Evolutionary conservation across 768 basidiomycete genomes (phyloP), one percentile per base, ranked within the genome.

Genomic region (Mycena alexandri): DNA sequence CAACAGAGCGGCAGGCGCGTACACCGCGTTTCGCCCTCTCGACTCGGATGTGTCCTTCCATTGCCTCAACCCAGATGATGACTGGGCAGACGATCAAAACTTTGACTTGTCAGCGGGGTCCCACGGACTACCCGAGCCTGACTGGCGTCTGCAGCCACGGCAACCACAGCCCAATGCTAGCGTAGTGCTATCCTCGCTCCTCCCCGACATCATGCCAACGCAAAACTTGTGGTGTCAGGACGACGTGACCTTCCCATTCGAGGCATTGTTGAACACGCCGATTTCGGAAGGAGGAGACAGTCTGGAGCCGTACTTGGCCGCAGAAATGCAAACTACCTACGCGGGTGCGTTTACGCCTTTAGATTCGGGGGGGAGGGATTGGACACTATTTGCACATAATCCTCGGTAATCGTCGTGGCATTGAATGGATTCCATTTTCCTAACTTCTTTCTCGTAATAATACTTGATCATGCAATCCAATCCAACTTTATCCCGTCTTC

Each of bases 1-100:
- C 2, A 67, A 67, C 48, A 61, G 33, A 34, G 66, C 66, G 0
- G 10, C 24, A 2, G 13, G 17, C 3, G 58, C 41, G 10, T 59
- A 58, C 56, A 9, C 29, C n/a, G 44, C 58, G 21, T n/a, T 38
- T 21, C 53, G 25, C 5, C 25, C 51, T 14, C 51, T 52, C 33
- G 33, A 25, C 8, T 10, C 19, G 21, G 3, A 42, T 9, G 24
- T 34, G 22, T 7, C 21, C n/a, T 21, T 25, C 22, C 24, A 16
- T 19, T 25, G 22, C 57, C 19, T 12, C 17, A 29, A 17, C 5
- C 14, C 12, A n/a, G 8, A 19, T 13, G n/a, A n/a, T n/a, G n/a
- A n/a, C n/a, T n/a, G n/a, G n/a, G n/a, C n/a, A n/a, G n/a, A n/a
- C n/a, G n/a, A n/a, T n/a, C n/a, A n/a, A n/a, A n/a, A n/a, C n/a